These are phyloP conservation scores for Trichoderma guizhouense DNA, from an alignment of 2,329 filamentous ascomycete species.

Conservation along the genomic window DNA sequence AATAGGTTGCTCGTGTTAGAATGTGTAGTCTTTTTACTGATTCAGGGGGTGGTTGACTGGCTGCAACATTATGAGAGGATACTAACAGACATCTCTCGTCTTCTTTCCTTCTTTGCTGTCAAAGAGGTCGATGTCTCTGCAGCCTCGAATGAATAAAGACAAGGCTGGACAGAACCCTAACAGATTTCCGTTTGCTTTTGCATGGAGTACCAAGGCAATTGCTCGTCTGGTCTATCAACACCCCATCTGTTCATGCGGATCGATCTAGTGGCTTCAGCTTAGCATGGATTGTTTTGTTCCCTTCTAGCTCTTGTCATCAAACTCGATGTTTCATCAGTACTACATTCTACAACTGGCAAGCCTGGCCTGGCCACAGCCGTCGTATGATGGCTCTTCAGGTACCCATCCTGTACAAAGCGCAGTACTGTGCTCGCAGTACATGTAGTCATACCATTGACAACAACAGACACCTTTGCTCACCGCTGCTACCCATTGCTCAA, in stretches of 20 bases:
- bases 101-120: not conserved
- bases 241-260: slow-evolving; percentile 11
- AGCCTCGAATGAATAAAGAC: not conserved
- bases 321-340: not conserved
- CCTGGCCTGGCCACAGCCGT: not conserved
- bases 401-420: not conserved
- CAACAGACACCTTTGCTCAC: not conserved
- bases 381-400: not conserved
- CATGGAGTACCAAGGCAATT: not conserved
- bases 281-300: not conserved
- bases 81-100: not conserved
- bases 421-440: not conserved
- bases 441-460: not conserved
- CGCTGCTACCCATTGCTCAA: slow-evolving; percentile 5
- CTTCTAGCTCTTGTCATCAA: not conserved
- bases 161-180: not conserved
- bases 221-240: not conserved
- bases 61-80: not conserved
- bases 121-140: not conserved
- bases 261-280: slow-evolving; percentile 6
- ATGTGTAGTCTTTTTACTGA: not conserved
- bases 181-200: not conserved
- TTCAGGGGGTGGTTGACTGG: not conserved
- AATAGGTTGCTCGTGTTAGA: not conserved
- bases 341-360: not conserved